Evolutionary conservation across 371 early-diverging fungal species (phyloP).

Genomic region (Apophysomyces sp.): DNA sequence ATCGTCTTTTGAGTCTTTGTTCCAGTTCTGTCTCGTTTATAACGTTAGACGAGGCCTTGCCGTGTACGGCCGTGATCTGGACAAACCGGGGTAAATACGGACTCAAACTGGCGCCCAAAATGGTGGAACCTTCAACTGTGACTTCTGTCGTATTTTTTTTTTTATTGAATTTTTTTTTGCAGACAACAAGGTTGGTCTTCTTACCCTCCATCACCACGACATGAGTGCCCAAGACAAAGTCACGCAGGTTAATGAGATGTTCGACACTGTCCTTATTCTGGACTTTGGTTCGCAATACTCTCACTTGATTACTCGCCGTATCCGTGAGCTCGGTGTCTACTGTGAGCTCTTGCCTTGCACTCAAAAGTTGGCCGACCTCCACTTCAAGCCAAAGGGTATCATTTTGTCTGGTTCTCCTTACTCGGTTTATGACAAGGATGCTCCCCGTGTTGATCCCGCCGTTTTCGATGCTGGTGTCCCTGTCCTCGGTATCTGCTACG

Average conservation of each 20-base stretch:
- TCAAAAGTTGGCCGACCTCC: conserved; percentile 86
- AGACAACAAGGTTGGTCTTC: background rate
- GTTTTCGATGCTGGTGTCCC: conserved; percentile 90
- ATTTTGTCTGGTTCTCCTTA: conserved; percentile 96
- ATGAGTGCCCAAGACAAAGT: conserved; percentile 35
- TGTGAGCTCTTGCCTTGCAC: conserved; percentile 98
- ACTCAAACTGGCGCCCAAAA: no score
- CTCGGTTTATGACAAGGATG: conserved; percentile 92
- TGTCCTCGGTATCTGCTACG: conserved; percentile 97
- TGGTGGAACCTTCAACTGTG: no score
- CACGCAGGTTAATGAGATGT: conserved; percentile 69
- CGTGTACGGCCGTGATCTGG: no score
- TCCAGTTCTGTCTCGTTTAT: no score
- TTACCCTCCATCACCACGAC: background rate
- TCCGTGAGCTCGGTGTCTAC: conserved; percentile 96
- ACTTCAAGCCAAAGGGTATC: conserved; percentile 95
- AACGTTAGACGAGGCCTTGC: no score
- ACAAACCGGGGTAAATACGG: no score
- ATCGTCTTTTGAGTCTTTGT: no score
- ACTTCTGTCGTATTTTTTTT: background rate
- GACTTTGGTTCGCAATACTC: conserved; percentile 99
- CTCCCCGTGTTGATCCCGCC: conserved; percentile 92
- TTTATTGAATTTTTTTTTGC: background rate
- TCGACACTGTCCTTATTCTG: conserved; percentile 96
- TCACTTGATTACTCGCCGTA: conserved; percentile 94